These are phyloP conservation scores for Tremella yokohamensis DNA, from an alignment of 768 basidiomycete genomes.

Conservation along the genomic window DNA sequence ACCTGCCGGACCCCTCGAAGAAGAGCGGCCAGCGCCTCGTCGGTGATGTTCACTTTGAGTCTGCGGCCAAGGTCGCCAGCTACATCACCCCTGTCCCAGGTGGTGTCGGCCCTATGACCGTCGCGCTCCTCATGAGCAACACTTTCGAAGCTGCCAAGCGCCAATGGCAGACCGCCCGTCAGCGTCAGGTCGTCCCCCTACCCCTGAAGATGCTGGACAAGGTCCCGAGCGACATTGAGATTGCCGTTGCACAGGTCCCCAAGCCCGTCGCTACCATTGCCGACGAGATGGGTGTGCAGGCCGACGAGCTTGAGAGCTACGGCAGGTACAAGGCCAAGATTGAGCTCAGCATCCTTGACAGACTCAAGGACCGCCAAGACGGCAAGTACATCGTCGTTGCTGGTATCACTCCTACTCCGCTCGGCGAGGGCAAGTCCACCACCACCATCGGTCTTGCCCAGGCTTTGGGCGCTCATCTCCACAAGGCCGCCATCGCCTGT, in stretches of 20 bases:
- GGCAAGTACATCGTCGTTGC: constrained; percentile 96
- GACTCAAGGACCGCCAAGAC: constrained; percentile 76
- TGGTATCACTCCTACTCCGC: constrained; percentile 92
- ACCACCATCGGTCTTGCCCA: constrained; percentile 96
- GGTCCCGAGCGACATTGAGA: constrained; percentile 94
- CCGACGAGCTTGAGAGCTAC: constrained; percentile 86
- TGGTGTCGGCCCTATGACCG: constrained; percentile 99
- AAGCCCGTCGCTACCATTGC: constrained; percentile 83
- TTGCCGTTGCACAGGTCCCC: constrained; percentile 88
- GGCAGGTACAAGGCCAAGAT: constrained; percentile 98
- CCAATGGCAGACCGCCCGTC: constrained; percentile 66
- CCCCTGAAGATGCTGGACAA: constrained; percentile 73
- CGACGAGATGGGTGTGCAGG: constrained; percentile 76
- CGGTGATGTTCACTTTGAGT: constrained; percentile 84
- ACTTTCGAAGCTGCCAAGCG: constrained; percentile 79
- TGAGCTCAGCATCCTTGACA: constrained; percentile 79
- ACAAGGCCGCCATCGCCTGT: constrained; percentile 89
- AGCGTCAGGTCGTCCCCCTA: constrained; percentile 71
- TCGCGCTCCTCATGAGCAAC: constrained; percentile 96
- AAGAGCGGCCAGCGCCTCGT: constrained; percentile 94
- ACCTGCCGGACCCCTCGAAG: constrained; percentile 81
- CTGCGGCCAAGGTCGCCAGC: constrained; percentile 73
- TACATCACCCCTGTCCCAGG: constrained; percentile 97
- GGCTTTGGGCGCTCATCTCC: constrained; percentile 89
- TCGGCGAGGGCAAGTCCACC: constrained; percentile 97